Evolutionary conservation across 257 asterid genomes (phyloP), one percentile per base, ranked within the genome.

Genomic region (Rhazya stricta): DNA sequence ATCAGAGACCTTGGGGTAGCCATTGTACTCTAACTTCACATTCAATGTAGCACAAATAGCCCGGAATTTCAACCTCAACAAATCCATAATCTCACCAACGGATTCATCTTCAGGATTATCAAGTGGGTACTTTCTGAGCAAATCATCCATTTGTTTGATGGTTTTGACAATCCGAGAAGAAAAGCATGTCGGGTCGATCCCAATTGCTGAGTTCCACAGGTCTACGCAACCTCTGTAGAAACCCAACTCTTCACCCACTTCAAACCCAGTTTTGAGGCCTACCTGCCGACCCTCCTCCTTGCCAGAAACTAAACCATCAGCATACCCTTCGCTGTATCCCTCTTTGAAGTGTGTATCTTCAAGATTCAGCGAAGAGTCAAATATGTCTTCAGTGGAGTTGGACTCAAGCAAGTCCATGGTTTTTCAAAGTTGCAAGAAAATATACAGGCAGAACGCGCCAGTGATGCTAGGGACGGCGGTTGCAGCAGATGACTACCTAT

Each of bases 161-260:
- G 82, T 76, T 67, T 79, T 86, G 83, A 85, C 86, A 63, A 84
- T 82, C 42, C 96, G 77, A 53, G 81, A 66, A 1, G 95, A 87
- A 18, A 86, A 53, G 74, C 84, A 86, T 41, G 76, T 73, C 77
- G 90, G 89, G 57, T 88, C 90, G 76, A 77, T 79, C 76, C 50
- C 82, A 72, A 88, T 71, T 16, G 93, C 90, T 6, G 95, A 84
- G 80, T 21, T 87, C 95, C 93, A 87, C 8, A 85, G 60, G 39
- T 83, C 88, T 73, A 88, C 61, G 76, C 94, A 90, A 46, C 96
- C 90, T 78, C 89, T 84, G 83, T 87, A 87, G 39, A 90, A 86
- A 32, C 97, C 95, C 80, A 92, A 76, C 82, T 90, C 91, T 70
- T 85, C 86, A 41, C 97, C 97, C 25, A 78, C 76, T 82, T 88